Evolutionary conservation across 352 stramenopile species (phyloP), one percentile per base, ranked within the genome.

Genomic region (Globisporangium parvum): DNA sequence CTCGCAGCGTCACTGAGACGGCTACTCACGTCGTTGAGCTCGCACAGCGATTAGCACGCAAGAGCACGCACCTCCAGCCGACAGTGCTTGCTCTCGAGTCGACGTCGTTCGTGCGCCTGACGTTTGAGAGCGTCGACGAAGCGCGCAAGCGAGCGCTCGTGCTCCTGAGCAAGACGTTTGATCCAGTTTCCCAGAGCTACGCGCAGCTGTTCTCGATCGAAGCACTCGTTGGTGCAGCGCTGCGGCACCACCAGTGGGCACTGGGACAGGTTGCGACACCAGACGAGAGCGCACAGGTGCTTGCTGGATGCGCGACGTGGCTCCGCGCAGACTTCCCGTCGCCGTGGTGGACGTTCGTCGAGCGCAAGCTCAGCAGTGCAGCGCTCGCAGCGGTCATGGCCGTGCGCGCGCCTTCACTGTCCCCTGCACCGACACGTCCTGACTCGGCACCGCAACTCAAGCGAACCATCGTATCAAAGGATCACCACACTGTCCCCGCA

Each of bases 151-250:
- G 84, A 20, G 79, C 79, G 12, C 51, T 91, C 21, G 52, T 91
- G 55, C 62, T 93, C 21, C 46, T 91, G 12, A 74, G 73, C 45
- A 90, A 90, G 60, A 93, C 84, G 4, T 93, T 87, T 56, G 77
- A 93, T 20, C 78, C 78, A 2, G 55, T 82, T 24, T 74, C 69
- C 0, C 59, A 63, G 39, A 84, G 64, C 31, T 89, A 79, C 55
- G 84, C 76, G 12, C 68, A 70, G 8, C 52, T 93, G 48, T 90
- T 77, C 24, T 75, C 78, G 44, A 48, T 88, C 18, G 80, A 91
- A 42, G 66, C 66, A n/a, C 65, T 91, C 3, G 65, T 77, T 12
- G 72, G 69, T 0, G 63, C 73, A 31, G 68, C 62, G 35, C 71
- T 91, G 53, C 66, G 74, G 0, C 75, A 85, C 42, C 80, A 88